Evolutionary conservation across 2,329 filamentous ascomycete species (phyloP), one percentile per base, ranked within the genome.

Genomic region (Diaporthe citri): DNA sequence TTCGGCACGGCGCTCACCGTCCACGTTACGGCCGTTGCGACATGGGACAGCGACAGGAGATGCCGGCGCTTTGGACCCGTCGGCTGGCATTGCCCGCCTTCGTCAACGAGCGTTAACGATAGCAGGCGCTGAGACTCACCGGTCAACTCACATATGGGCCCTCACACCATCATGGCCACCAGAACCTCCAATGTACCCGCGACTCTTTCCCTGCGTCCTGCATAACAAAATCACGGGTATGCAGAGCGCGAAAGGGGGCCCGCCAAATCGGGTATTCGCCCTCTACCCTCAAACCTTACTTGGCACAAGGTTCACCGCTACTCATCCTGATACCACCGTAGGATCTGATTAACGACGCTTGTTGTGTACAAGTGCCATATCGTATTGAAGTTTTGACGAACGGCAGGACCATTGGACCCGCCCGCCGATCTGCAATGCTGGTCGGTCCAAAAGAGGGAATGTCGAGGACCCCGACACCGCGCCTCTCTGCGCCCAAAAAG

Each of bases 241-340:
- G 34, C 64, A 69, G 48, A 55, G n/a, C 9, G 48, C 34, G 64
- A 31, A 69, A 69, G 34, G 43, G 51, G 57, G n/a, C 22, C 71
- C 57, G 71, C 71, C 71, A 62, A 72, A 72, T 66, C 71, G 71
- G 71, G 48, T 55, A 43, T 25, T 64, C 46, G 57, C 51, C 71
- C 71, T 72, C 51, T 55, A 55, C 34, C 46, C 43, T 28, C 46
- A 51, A 43, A 56, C 71, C 39, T 56, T 64, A 52, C n/a, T 56
- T 34, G 46, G 60, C n/a, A 62, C 71, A 62, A 72, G 71, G 71
- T 72, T 72, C 71, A 72, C 71, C 71, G 71, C 71, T 56, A 56
- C 7, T 72, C 57, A 72, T 43, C 51, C 56, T 25, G 36, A 72
- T 72, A 59, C 57, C 46, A 64, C 51, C 57, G 71, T 62, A 69